Conservation (phyloP, 2,329 filamentous ascomycete species). For the Cladosporium sp. region DNA sequence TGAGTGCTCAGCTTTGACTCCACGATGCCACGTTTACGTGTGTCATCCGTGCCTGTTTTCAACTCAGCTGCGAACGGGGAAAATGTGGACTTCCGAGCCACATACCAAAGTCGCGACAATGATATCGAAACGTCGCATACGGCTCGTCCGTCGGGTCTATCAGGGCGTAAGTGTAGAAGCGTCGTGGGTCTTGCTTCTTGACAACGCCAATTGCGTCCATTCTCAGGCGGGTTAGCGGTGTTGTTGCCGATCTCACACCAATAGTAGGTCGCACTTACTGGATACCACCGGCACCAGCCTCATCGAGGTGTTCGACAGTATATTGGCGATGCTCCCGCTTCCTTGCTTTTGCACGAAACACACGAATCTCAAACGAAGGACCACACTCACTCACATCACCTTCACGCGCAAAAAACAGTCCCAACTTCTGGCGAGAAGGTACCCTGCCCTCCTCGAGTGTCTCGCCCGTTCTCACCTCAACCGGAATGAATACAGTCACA, state of each 20-base stretch:
- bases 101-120: constrained; percentile 18
- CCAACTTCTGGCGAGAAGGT: constrained; percentile 35
- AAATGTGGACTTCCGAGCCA: neutral
- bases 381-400: constrained; percentile 18
- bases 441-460: constrained; percentile 23
- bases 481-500: constrained; percentile 37
- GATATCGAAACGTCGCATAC: constrained; percentile 42
- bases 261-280: constrained; percentile 3
- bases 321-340: constrained; percentile 31
- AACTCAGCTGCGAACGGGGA: too few relatives aligned
- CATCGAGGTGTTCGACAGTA: neutral
- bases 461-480: neutral
- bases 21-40: too few relatives aligned
- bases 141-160: constrained; percentile 46
- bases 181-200: constrained; percentile 36
- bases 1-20: too few relatives aligned
- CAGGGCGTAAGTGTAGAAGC: constrained; percentile 46
- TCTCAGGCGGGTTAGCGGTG: neutral
- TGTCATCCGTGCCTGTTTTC: too few relatives aligned
- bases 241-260: too few relatives aligned
- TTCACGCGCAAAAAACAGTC: constrained; percentile 34
- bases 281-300: constrained; percentile 15
- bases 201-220: constrained; percentile 15
- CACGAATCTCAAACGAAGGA: constrained; percentile 36
- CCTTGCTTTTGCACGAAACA: constrained; percentile 38